A percentile compares a stretch with the other conserved stretches of the same genome.
phyloP scores from a whole-genome alignment of 495 filamentous ascomycete genomes.

The Podospora didyma region DNA sequence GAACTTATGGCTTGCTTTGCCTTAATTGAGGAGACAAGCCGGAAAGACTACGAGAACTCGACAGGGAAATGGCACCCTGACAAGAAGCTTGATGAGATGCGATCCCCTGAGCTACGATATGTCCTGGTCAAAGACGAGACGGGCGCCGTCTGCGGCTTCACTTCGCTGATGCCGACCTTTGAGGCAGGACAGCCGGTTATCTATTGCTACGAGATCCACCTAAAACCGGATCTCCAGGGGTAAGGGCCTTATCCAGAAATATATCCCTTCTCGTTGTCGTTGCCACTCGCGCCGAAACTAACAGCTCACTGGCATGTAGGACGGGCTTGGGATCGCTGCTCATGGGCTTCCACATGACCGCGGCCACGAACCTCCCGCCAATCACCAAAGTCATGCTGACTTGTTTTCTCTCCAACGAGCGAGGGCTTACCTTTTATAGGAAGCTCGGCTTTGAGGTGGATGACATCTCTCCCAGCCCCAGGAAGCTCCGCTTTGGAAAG shows the following conservation, averaged over 20 bases:
- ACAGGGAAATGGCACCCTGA: constrained; percentile 63
- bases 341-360: constrained; percentile 38
- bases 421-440: constrained; percentile 62
- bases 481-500: constrained; percentile 60
- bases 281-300: neutral
- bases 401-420: constrained; percentile 65
- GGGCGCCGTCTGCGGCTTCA: constrained; percentile 54
- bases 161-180: constrained; percentile 79
- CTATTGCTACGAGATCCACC: constrained; percentile 88
- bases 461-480: constrained; percentile 60
- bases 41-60: constrained; percentile 60
- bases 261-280: neutral
- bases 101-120: constrained; percentile 63
- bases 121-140: constrained; percentile 48
- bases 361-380: constrained; percentile 42
- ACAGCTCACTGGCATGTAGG: constrained; percentile 19
- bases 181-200: constrained; percentile 71
- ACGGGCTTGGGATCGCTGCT: constrained; percentile 43
- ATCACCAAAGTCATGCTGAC: constrained; percentile 82
- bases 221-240: constrained; percentile 52
- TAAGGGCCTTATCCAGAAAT: constrained; percentile 13
- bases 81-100: constrained; percentile 74
- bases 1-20: constrained; percentile 66
- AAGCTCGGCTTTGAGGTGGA: constrained; percentile 64
- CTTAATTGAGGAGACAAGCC: constrained; percentile 68